phyloP scores from a whole-genome alignment of 495 filamentous ascomycete species.

The Oidiodendron maius region DNA sequence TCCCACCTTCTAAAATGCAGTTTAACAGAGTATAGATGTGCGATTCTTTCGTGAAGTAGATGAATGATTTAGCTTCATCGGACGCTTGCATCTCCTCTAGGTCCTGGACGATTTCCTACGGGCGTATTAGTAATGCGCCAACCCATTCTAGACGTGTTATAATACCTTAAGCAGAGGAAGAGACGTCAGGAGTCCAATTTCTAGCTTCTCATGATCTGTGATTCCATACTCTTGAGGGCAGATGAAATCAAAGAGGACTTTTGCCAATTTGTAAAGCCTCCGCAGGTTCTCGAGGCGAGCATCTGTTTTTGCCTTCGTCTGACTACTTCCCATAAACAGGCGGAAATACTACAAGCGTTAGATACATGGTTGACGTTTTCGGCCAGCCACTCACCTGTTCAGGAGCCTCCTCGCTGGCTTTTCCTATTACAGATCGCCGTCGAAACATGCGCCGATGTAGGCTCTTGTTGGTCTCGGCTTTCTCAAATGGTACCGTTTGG shows the following conservation, averaged over 20 bases:
- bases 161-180: constrained; percentile 71
- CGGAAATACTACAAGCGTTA: constrained; percentile 64
- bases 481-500: constrained; percentile 20
- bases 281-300: constrained; percentile 78
- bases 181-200: constrained; percentile 91
- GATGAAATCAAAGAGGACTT: constrained; percentile 96
- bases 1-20: constrained; percentile 93
- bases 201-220: constrained; percentile 86
- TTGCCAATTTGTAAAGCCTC: constrained; percentile 87
- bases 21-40: constrained; percentile 98
- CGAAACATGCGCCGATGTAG: constrained; percentile 44
- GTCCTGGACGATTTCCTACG: constrained; percentile 80
- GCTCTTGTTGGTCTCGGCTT: constrained; percentile 29
- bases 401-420: constrained; percentile 10
- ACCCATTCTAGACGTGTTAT: neutral
- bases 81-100: constrained; percentile 97
- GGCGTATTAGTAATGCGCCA: neutral
- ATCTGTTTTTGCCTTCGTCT: constrained; percentile 78
- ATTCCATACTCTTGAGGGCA: constrained; percentile 98
- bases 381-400: constrained; percentile 6
- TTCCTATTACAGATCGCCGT: constrained; percentile 31
- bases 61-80: constrained; percentile 86
- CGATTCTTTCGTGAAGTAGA: constrained; percentile 98
- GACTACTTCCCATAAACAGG: constrained; percentile 68
- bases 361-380: neutral